Base-by-base conservation (phyloP, 306 rosid species). In the Glycine soja region DNA sequence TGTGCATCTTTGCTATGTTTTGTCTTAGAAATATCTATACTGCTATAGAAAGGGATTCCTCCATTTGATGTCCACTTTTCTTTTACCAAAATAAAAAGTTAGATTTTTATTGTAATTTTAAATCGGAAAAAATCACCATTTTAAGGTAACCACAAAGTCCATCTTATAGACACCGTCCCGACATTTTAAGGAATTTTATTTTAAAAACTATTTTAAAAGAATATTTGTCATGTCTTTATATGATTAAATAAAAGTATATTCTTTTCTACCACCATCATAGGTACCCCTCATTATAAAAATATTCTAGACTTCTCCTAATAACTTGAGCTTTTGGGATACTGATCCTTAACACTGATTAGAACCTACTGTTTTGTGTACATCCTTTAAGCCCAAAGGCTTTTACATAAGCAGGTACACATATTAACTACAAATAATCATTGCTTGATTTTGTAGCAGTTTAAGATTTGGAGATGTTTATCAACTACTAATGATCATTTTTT, bases 401-500 rank as follows among this genome's bases (percentile, higher is more conserved):
- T 76, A n/a, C 80, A 61, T 48, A 47, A 47, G 15, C 6, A 13
- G 48, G 62, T 43, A 47, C 15, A 52, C 7, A 77, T 18, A 46
- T 32, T 70, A 69, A 69, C 36, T 32, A 46, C 63, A 47, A 47
- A 54, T 15, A 70, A 10, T 64, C 15, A 47, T 36, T 59, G 62
- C 64, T 16, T 61, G 54, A 70, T 54, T 72, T 18, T 53, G 8
- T 61, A 72, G 32, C 47, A 62, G 73, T 42, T 80, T 62, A 61
- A 59, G 72, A 72, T 72, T 47, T 70, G 15, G 65, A 70, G 61
- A 54, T 69, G 57, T 42, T 51, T 53, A 53, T 70, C 42, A 79
- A 79, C 42, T n/a, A 70, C 46, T 58, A 34, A 42, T 14, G 24
- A 69, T 10, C 48, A 14, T 66, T 54, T 66, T 14, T 56, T 78